phyloP scores from a whole-genome alignment of 2,329 filamentous ascomycete species.

The Colletotrichum ledebouriae region DNA sequence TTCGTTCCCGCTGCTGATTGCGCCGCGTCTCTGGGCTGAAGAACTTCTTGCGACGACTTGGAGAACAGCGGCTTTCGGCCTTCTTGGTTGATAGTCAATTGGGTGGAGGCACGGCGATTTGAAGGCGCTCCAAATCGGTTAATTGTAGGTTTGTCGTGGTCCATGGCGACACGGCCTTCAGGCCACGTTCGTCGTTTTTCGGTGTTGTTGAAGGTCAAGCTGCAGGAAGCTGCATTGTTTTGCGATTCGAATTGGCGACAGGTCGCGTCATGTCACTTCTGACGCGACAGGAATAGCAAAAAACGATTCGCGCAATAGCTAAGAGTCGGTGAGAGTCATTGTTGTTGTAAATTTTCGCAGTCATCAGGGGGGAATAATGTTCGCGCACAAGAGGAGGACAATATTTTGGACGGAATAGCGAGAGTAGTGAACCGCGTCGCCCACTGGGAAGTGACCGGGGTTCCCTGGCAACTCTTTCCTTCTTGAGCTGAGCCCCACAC shows the following conservation, averaged over 20 bases:
- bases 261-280: slow-evolving; percentile 39
- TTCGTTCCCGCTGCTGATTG: slow-evolving; percentile 38
- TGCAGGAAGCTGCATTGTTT: slow-evolving; percentile 37
- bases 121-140: slow-evolving; percentile 43
- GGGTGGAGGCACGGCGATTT: slow-evolving; percentile 46
- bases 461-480: slow-evolving; percentile 33
- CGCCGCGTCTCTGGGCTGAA: slow-evolving; percentile 23
- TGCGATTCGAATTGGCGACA: slow-evolving; percentile 25
- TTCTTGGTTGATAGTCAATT: slow-evolving; percentile 53
- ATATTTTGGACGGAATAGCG: slow-evolving; percentile 33
- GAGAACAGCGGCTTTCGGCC: slow-evolving; percentile 58
- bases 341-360: slow-evolving; percentile 21
- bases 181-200: slow-evolving; percentile 28
- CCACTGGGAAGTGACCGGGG: slow-evolving; percentile 27
- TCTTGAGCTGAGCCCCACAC: slow-evolving; percentile 31
- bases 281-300: background rate
- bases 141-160: slow-evolving; percentile 44
- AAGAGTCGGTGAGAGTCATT: slow-evolving; percentile 3
- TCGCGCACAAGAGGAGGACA: slow-evolving; percentile 32
- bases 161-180: slow-evolving; percentile 43
- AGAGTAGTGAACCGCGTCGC: slow-evolving; percentile 38
- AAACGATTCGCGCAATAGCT: background rate
- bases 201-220: slow-evolving; percentile 27
- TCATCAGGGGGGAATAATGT: slow-evolving; percentile 33
- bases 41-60: slow-evolving; percentile 44